These are phyloP conservation scores for Fusarium mundagurra DNA, from an alignment of 2,329 filamentous ascomycete genomes.

Conservation along the genomic window DNA sequence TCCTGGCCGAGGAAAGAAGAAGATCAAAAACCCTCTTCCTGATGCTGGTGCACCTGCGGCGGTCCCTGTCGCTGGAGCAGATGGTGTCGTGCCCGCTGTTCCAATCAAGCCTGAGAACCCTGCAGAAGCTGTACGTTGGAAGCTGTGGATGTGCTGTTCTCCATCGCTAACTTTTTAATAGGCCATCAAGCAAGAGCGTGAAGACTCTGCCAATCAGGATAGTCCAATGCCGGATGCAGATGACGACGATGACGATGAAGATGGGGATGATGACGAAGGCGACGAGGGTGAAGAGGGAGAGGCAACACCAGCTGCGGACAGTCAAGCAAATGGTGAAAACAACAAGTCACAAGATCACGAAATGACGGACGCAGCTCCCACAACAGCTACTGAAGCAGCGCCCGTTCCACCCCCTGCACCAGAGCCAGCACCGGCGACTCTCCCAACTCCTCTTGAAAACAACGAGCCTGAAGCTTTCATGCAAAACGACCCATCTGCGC, in stretches of 20 bases:
- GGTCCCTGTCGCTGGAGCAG: constrained; percentile 49
- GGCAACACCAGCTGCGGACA: constrained; percentile 44
- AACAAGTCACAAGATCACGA: constrained; percentile 49
- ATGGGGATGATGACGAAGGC: constrained; percentile 59
- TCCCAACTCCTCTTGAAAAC: constrained; percentile 23
- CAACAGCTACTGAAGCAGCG: constrained; percentile 31
- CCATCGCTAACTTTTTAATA: constrained; percentile 39
- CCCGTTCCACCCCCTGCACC: constrained; percentile 21
- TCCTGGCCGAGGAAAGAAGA: constrained; percentile 81
- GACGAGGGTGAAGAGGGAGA: constrained; percentile 60
- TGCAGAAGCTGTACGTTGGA: constrained; percentile 47
- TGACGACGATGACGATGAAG: constrained; percentile 58
- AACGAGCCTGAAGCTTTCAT: constrained; percentile 40
- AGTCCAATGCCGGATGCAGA: constrained; percentile 65
- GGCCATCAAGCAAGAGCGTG: constrained; percentile 56
- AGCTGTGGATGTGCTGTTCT: background rate
- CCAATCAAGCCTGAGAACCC: constrained; percentile 51
- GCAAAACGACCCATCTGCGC: constrained; percentile 35
- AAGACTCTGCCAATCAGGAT: constrained; percentile 57
- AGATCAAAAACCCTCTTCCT: constrained; percentile 68
- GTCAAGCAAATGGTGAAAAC: constrained; percentile 44
- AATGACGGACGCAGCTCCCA: constrained; percentile 49
- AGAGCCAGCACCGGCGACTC: constrained; percentile 1
- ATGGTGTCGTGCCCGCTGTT: constrained; percentile 51
- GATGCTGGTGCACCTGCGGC: constrained; percentile 47